Evolutionary conservation across 2,329 filamentous ascomycete genomes (phyloP), one percentile per base, ranked within the genome.

Genomic region (Escovopsis sp.): DNA sequence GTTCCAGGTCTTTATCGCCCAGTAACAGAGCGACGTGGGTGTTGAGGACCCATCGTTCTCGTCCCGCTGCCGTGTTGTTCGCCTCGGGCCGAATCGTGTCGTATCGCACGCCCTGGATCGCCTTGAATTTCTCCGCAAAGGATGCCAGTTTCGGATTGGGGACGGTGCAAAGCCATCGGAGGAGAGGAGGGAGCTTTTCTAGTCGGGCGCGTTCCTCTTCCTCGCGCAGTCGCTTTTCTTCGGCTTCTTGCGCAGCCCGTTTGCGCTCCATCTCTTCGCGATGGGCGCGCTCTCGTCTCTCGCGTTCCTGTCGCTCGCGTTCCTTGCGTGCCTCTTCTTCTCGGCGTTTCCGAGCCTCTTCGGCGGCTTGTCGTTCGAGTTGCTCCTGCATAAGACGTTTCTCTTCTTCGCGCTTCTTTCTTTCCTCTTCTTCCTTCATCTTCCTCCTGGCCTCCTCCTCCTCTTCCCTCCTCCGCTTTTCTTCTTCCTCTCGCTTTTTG

Each of bases 21-120:
- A 81, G 61, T 8, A 81, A 65, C 12, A 81, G 59, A 8, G 77
- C 76, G 39, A 72, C 75, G 43, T 80, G 72, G 3, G 71, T 74
- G 50, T 80, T 81, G 39, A 81, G 66, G 42, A 81, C 58, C 76
- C 77, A 81, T 49, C 76, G 74, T 49, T 80, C 76, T 39, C 75
- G 68, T n/a, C 74, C 76, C 37, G 68, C 69, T 2, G 66, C 50
- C 10, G 68, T 71, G 7, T 70, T 69, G 6, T 68, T 72, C 12
- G 68, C 61, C 27, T 66, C 65, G 4, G 68, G 66, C 12, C 66
- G 66, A 43, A 81, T 76, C 4, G 74, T 79, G 54, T 81, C 76
- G 51, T 74, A 79, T 16, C 77, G 71, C 38, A 77, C 72, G 13
- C 76, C 76, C 48, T 74, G 68, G 46, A 79, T 71, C 37, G 59